Conservation (phyloP, 2,329 filamentous ascomycete genomes). For the Sporothrix dimorphospora region DNA sequence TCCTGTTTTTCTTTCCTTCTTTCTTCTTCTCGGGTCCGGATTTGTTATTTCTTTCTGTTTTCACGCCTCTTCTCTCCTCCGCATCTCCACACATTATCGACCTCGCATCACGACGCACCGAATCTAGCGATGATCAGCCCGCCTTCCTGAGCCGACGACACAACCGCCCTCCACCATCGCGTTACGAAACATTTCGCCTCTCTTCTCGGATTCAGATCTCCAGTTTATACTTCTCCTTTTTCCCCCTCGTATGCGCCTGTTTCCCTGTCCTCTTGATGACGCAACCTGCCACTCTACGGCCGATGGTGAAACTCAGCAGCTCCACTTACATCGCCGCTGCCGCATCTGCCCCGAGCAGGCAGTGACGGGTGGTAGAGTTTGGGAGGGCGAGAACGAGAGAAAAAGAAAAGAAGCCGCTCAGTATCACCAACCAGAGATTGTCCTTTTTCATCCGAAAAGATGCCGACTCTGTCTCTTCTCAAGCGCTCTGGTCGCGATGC, state of each 20-base stretch:
- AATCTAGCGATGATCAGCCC: no score
- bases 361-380: not conserved
- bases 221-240: not conserved
- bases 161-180: not conserved
- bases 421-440: not conserved
- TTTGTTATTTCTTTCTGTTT: not conserved
- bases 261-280: slow-evolving; percentile 13
- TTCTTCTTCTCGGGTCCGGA: not conserved
- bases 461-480: slow-evolving; percentile 42
- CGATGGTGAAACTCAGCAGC: slow-evolving; percentile 24
- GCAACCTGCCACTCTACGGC: slow-evolving; percentile 6
- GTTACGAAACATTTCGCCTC: slow-evolving; percentile 6
- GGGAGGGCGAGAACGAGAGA: not conserved
- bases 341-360: not conserved
- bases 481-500: slow-evolving; percentile 37
- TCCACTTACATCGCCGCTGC: slow-evolving; percentile 24
- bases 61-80: not conserved
- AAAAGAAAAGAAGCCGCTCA: not conserved
- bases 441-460: slow-evolving; percentile 27
- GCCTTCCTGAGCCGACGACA: not conserved
- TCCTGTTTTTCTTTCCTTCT: not conserved
- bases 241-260: not conserved
- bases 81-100: slow-evolving; percentile 7
- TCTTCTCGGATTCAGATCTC: not conserved
- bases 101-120: not conserved